phyloP scores from a whole-genome alignment of 2,329 filamentous ascomycete genomes.

The Aspergillus clavatus region DNA sequence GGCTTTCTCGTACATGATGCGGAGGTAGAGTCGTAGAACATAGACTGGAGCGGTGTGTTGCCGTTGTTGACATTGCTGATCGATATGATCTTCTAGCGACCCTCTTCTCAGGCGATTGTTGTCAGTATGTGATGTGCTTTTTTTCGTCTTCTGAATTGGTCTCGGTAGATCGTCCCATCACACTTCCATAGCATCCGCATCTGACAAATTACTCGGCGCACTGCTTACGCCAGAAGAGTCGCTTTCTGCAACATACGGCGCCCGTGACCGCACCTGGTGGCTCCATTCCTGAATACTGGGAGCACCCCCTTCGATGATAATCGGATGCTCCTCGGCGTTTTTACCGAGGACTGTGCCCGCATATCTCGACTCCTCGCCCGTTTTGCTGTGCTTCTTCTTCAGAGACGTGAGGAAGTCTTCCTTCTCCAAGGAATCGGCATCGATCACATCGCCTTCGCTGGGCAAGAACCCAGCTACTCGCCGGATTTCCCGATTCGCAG shows the following conservation, averaged over 20 bases:
- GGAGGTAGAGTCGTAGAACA: too few species aligned
- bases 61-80: too few species aligned
- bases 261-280: constrained; percentile 31
- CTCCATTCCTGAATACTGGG: constrained; percentile 65
- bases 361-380: constrained; percentile 79
- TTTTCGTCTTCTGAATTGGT: neutral
- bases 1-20: too few species aligned
- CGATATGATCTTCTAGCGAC: too few species aligned
- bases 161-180: constrained; percentile 16
- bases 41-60: too few species aligned
- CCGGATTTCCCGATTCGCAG: constrained; percentile 71
- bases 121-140: too few species aligned
- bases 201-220: constrained; percentile 37
- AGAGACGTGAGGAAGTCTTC: constrained; percentile 70
- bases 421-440: constrained; percentile 50
- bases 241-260: constrained; percentile 24
- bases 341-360: constrained; percentile 78
- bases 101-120: too few species aligned
- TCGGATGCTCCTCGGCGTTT: constrained; percentile 62
- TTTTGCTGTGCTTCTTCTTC: constrained; percentile 90
- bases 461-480: constrained; percentile 72
- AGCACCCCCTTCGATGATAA: constrained; percentile 74
- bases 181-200: constrained; percentile 35
- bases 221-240: constrained; percentile 38
- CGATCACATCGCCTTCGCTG: constrained; percentile 47